Percentiles rank a stretch among this genome's conserved stretches.
These are phyloP conservation scores for Tranzscheliella williamsii DNA, from an alignment of 1,284 basidiomycete species.

Conservation along the genomic window DNA sequence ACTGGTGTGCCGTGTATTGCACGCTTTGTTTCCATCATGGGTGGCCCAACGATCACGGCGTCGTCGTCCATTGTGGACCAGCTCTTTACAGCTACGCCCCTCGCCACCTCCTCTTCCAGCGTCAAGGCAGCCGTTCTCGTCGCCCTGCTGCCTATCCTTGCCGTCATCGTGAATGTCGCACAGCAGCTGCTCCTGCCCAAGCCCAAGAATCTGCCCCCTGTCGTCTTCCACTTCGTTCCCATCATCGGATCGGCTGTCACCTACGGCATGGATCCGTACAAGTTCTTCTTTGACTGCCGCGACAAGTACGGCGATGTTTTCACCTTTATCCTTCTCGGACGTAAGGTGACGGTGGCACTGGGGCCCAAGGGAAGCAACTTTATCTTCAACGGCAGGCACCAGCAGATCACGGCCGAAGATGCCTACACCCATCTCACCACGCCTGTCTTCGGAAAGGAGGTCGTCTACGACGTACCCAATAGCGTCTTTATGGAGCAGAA, in stretches of 20 bases:
- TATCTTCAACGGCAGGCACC: constrained; percentile 88
- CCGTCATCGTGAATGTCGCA: constrained; percentile 68
- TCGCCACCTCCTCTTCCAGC: constrained; percentile 7
- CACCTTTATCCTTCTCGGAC: constrained; percentile 76
- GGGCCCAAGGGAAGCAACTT: constrained; percentile 93
- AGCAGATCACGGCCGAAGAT: constrained; percentile 91
- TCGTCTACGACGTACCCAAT: constrained; percentile 97
- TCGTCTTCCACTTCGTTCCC: constrained; percentile 78
- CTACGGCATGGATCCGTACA: constrained; percentile 79
- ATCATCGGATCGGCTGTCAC: constrained; percentile 73
- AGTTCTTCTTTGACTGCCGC: constrained; percentile 74
- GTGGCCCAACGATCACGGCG: neutral
- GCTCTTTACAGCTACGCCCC: constrained; percentile 23
- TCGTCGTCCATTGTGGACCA: constrained; percentile 13
- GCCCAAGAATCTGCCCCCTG: constrained; percentile 66
- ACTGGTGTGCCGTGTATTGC: no score
- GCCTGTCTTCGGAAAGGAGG: constrained; percentile 83
- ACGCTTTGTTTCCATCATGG: no score
- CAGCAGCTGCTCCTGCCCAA: constrained; percentile 56
- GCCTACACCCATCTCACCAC: constrained; percentile 73
- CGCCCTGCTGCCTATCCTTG: constrained; percentile 16
- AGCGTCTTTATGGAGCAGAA: constrained; percentile 99
- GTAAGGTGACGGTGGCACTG: constrained; percentile 86
- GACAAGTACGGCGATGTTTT: constrained; percentile 84
- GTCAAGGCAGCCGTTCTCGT: constrained; percentile 15